Evolutionary conservation across 163 green algal species (phyloP).

Genomic region (Chloromonas sp.): DNA sequence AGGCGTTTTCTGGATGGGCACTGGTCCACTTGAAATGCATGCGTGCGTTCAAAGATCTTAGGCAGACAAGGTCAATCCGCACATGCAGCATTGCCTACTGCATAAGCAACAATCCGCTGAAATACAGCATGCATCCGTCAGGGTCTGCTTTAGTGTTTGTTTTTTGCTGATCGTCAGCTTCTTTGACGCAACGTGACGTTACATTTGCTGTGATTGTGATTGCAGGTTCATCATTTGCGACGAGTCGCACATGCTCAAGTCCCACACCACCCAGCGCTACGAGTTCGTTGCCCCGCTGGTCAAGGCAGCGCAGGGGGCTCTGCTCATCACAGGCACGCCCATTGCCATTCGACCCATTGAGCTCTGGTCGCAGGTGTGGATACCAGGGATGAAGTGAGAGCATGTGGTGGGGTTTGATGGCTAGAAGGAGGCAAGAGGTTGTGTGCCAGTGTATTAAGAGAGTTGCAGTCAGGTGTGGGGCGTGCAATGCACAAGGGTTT

Average conservation of each 20-base stretch:
- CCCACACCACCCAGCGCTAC: slow-evolving; percentile 28
- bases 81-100: not conserved
- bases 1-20: too few relatives aligned
- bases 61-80: not conserved
- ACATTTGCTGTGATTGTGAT: not conserved
- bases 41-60: not conserved
- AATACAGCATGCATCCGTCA: not conserved
- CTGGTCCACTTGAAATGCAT: too few relatives aligned
- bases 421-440: not conserved
- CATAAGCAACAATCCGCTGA: not conserved
- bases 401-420: not conserved
- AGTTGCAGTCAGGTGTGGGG: too few relatives aligned
- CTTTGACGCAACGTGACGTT: not conserved
- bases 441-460: not conserved
- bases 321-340: slow-evolving; percentile 63
- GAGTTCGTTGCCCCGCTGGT: slow-evolving; percentile 31
- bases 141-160: too few relatives aligned
- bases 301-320: slow-evolving; percentile 20
- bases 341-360: slow-evolving; percentile 55
- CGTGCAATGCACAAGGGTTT: too few relatives aligned
- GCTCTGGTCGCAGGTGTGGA: slow-evolving; percentile 41
- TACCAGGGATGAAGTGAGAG: not conserved
- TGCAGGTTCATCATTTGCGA: slow-evolving; percentile 48
- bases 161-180: too few relatives aligned
- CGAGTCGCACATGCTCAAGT: slow-evolving; percentile 61